Percentiles rank a stretch among this genome's conserved stretches.
Conservation (phyloP, 495 filamentous ascomycete genomes). For the Penicillium mononematosum region DNA sequence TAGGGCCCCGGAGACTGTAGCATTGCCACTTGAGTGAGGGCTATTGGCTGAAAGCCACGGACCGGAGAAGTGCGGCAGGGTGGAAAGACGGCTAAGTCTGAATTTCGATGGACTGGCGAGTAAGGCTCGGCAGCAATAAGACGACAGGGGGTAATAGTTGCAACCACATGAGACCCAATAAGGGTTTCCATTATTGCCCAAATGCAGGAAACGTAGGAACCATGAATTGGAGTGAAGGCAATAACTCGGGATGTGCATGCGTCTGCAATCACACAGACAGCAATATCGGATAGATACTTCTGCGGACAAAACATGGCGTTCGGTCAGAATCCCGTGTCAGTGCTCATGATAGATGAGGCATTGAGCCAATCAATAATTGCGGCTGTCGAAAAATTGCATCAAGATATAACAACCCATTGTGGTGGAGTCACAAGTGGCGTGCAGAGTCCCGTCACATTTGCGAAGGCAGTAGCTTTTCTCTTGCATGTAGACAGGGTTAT, state of each 20-base stretch:
- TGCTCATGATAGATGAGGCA: slow-evolving; percentile 20
- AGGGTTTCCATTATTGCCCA: slow-evolving; percentile 19
- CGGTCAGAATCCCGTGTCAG: slow-evolving; percentile 21
- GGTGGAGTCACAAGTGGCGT: slow-evolving; percentile 25
- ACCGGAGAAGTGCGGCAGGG: slow-evolving; percentile 27
- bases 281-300: slow-evolving; percentile 18
- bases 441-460: slow-evolving; percentile 25
- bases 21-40: slow-evolving; percentile 25
- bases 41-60: slow-evolving; percentile 30
- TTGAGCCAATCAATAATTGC: slow-evolving; percentile 26
- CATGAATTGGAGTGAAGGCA: slow-evolving; percentile 14
- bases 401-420: slow-evolving; percentile 14
- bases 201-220: slow-evolving; percentile 19
- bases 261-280: slow-evolving; percentile 29
- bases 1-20: slow-evolving; percentile 31
- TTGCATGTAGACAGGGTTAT: slow-evolving; percentile 32
- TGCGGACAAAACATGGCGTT: slow-evolving; percentile 15
- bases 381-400: slow-evolving; percentile 11
- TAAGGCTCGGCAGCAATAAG: slow-evolving; percentile 18
- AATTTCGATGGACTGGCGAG: slow-evolving; percentile 25
- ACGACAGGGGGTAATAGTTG: slow-evolving; percentile 19
- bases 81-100: slow-evolving; percentile 23
- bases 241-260: slow-evolving; percentile 19
- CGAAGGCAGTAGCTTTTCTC: slow-evolving; percentile 21
- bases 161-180: slow-evolving; percentile 29